Percentiles rank a stretch among this genome's conserved stretches.
Conservation (phyloP, 192 early-diverging fungal genomes). For the Umbelopsis ramanniana region DNA sequence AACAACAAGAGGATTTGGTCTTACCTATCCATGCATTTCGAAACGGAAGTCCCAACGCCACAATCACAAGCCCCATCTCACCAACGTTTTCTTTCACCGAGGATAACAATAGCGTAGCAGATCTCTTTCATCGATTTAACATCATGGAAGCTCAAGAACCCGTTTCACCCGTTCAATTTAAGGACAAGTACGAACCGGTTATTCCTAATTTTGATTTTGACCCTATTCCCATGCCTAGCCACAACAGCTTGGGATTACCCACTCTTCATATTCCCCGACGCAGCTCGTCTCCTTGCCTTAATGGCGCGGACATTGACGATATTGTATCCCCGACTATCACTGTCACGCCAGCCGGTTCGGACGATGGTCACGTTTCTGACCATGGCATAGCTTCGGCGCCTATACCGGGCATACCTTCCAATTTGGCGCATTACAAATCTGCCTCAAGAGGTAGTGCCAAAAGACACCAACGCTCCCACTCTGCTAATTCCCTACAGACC, state of each 20-base stretch:
- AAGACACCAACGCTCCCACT: constrained; percentile 9
- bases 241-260: constrained; percentile 1
- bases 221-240: constrained; percentile 4
- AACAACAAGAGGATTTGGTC: constrained; percentile 8
- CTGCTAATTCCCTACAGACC: not conserved
- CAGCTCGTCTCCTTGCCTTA: not conserved
- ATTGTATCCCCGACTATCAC: constrained; percentile 6
- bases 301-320: not conserved
- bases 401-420: not conserved
- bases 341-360: not conserved
- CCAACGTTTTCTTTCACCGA: not conserved
- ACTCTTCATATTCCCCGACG: constrained; percentile 11
- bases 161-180: not conserved
- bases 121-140: constrained; percentile 11
- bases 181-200: not conserved
- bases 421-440: not conserved
- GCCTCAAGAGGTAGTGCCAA: not conserved
- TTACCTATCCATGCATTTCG: not conserved
- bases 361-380: not conserved
- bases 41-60: not conserved
- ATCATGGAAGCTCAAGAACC: not conserved
- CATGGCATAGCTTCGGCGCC: not conserved
- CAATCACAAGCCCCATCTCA: constrained; percentile 12
- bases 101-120: not conserved
- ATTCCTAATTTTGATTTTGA: constrained; percentile 19